phyloP scores from a whole-genome alignment of 2,329 filamentous ascomycete species.

The Sarocladiaceae sp. region DNA sequence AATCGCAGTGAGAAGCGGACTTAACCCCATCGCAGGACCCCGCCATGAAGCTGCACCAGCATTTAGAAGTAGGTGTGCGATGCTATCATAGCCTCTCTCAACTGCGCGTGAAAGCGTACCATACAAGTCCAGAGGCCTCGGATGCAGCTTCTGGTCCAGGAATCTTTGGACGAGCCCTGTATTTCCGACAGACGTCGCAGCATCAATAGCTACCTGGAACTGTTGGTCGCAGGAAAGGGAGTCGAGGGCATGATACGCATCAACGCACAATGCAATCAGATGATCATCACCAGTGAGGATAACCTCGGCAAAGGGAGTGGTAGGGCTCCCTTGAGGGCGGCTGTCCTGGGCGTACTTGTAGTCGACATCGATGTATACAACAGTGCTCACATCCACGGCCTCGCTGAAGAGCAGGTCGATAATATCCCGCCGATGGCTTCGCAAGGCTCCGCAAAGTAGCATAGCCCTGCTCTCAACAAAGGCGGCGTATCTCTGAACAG shows the following conservation, averaged over 20 bases:
- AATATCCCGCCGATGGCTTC: not conserved
- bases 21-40: not conserved
- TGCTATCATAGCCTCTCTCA: not conserved
- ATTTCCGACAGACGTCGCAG: not conserved
- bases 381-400: not conserved
- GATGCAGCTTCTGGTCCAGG: not conserved
- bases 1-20: not conserved
- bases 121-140: not conserved
- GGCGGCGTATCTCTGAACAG: not conserved
- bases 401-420: not conserved
- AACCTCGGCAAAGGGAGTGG: not conserved
- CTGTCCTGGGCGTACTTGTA: not conserved
- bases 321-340: not conserved
- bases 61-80: not conserved
- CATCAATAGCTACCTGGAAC: not conserved
- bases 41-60: not conserved
- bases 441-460: not conserved
- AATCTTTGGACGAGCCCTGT: not conserved
- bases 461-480: not conserved
- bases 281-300: not conserved
- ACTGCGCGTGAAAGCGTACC: not conserved
- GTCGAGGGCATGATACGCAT: not conserved
- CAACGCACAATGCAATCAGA: not conserved
- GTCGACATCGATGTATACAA: not conserved
- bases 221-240: not conserved